phyloP scores from a whole-genome alignment of 2,329 filamentous ascomycete species.

The Aspergillus fijiensis region DNA sequence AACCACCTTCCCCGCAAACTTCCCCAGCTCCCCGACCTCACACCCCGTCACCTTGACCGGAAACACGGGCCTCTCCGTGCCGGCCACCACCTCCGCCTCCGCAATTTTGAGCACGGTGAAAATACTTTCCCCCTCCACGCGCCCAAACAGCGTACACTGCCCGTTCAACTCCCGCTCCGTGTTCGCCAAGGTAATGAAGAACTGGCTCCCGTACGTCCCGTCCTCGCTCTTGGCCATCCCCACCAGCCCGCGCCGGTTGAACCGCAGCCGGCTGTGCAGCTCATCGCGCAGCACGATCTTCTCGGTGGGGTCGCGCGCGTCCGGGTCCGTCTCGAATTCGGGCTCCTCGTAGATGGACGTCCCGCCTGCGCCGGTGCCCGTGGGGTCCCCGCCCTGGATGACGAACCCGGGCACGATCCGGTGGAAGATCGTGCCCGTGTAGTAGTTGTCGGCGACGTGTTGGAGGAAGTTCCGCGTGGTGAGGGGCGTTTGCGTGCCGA shows the following conservation, averaged over 20 bases:
- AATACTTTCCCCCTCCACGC: conserved; percentile 89
- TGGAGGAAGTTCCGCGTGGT: conserved; percentile 95
- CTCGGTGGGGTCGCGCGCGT: conserved; percentile 47
- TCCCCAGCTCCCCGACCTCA: conserved; percentile 48
- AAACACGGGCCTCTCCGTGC: conserved; percentile 80
- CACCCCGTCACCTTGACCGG: conserved; percentile 67
- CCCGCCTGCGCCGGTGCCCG: conserved; percentile 85
- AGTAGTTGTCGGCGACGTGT: conserved; percentile 91
- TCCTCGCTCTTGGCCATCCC: conserved; percentile 82
- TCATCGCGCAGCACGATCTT: conserved; percentile 78
- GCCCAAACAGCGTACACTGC: conserved; percentile 90
- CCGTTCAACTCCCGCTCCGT: conserved; percentile 81
- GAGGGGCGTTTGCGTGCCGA: conserved; percentile 89
- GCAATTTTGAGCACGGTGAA: conserved; percentile 95
- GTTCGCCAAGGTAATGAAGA: conserved; percentile 85
- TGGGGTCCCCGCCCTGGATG: conserved; percentile 91
- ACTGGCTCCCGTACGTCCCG: conserved; percentile 90
- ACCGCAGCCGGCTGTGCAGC: conserved; percentile 87
- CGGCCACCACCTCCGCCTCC: conserved; percentile 77
- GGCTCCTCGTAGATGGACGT: conserved; percentile 84
- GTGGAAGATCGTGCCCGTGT: conserved; percentile 91
- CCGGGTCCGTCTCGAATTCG: conserved; percentile 55
- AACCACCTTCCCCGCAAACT: conserved; percentile 46
- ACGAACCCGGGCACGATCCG: conserved; percentile 89
- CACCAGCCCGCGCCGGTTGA: conserved; percentile 83